Evolutionary conservation across 1,284 basidiomycete genomes (phyloP), one percentile per base, ranked within the genome.

Genomic region (Tylopilus orsonianus): DNA sequence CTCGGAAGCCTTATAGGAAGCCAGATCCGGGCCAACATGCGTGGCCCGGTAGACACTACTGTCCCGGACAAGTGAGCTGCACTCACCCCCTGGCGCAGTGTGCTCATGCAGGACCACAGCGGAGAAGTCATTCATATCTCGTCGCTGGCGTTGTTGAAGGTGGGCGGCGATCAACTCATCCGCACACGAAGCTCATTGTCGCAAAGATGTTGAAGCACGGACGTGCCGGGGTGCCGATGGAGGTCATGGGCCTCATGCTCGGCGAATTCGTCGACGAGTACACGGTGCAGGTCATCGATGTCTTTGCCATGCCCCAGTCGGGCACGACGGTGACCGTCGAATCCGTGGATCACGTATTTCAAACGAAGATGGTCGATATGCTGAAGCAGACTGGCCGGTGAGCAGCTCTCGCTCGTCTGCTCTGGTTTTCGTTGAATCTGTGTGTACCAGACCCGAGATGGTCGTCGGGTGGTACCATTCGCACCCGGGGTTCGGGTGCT

Each of bases 391-490:
- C 97, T 2, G 97, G 97, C 52, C 77, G 95, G 93, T 93, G 61
- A 64, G 54, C 38, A 30, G 20, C 40, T 36, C 34, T 44, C 38
- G 34, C 35, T 33, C 32, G 22, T 14, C 1, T 46, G 44, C 22
- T 20, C 23, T 39, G n/a, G 40, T 37, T 35, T 53, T 38, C 19
- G 29, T 29, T 37, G 45, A 60, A 30, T 16, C 1, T 10, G 23
- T 14, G 37, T 29, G 30, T 41, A 47, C 23, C 62, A 95, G 95
- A 60, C 93, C 96, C 41, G 97, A 99, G 75, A 94, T 90, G 85
- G 97, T 99, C 9, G 97, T 99, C 0, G 97, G 97, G 8, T 99
- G 97, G 97, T 99, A 99, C 69, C 97, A 99, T 71, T 99, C 97
- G 41, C 97, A 99, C 75, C 97, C 97, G 46, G 97, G 97, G 24